Percentiles rank a stretch among this genome's conserved stretches.
phyloP scores from a whole-genome alignment of 1,139 yeast species.

The Suhomyces wounanorum region DNA sequence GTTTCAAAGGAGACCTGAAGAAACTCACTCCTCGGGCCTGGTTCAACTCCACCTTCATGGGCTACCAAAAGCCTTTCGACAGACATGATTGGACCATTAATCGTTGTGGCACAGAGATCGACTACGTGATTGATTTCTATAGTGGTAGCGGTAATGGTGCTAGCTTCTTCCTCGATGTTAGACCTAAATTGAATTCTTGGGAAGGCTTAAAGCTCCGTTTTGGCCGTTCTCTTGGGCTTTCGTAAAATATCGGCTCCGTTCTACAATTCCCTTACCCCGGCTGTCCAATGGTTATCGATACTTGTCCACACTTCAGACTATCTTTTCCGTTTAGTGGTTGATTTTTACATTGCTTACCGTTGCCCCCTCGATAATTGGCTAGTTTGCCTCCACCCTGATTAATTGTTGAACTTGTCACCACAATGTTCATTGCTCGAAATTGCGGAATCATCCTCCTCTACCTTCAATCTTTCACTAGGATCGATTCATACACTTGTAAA shows the following conservation, averaged over 20 bases:
- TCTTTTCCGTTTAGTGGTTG: neutral
- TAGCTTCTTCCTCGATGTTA: slow-evolving; percentile 81
- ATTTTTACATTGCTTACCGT: neutral
- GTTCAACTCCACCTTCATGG: slow-evolving; percentile 59
- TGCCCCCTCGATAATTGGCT: neutral
- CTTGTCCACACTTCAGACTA: too few relatives aligned
- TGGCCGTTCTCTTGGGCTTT: slow-evolving; percentile 54
- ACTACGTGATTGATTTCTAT: slow-evolving; percentile 93
- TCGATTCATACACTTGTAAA: slow-evolving; percentile 6
- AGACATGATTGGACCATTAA: slow-evolving; percentile 96
- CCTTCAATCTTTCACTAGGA: neutral
- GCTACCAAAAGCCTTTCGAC: slow-evolving; percentile 83
- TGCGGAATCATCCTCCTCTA: neutral
- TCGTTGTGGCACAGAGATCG: slow-evolving; percentile 80
- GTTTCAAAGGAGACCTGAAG: slow-evolving; percentile 86
- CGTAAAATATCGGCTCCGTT: neutral
- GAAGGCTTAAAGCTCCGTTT: slow-evolving; percentile 80
- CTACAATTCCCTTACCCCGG: neutral
- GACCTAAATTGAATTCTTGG: slow-evolving; percentile 81
- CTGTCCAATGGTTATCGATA: too few relatives aligned
- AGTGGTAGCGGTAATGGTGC: slow-evolving; percentile 60
- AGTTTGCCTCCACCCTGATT: neutral
- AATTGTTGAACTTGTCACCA: too few relatives aligned
- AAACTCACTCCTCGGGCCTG: slow-evolving; percentile 90
- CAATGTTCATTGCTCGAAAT: too few relatives aligned